These are phyloP conservation scores for Syzygium malaccense DNA, from an alignment of 441 rosid species.

Conservation along the genomic window DNA sequence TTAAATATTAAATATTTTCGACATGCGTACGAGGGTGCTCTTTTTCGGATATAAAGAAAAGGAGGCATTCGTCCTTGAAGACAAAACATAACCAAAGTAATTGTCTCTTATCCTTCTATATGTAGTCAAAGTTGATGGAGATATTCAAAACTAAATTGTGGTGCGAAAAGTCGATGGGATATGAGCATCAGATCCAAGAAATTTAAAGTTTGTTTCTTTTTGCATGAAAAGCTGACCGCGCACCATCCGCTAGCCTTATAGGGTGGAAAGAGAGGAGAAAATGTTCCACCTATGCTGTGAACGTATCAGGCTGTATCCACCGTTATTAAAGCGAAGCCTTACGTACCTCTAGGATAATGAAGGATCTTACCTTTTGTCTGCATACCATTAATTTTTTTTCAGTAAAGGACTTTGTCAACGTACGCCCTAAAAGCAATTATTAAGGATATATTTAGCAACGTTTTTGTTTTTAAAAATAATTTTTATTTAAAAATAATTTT, in stretches of 20 bases:
- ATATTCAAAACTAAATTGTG: not conserved
- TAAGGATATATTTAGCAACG: not conserved
- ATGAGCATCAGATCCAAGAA: not conserved
- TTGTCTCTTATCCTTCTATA: not conserved
- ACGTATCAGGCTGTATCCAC: not conserved
- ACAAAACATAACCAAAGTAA: not conserved
- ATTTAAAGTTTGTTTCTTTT: not conserved
- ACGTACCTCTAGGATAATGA: not conserved
- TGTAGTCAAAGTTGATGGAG: not conserved
- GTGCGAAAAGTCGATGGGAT: not conserved
- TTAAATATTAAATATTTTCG: not conserved
- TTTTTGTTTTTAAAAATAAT: too few species aligned
- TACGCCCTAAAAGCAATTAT: not conserved
- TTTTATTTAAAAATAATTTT: too few species aligned
- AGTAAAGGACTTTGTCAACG: not conserved
- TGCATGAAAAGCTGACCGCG: not conserved
- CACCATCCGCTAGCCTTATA: not conserved
- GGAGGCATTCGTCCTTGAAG: not conserved
- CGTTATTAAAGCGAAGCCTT: not conserved
- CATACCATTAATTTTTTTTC: not conserved
- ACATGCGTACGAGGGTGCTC: not conserved
- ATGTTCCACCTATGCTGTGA: not conserved
- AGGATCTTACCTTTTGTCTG: not conserved
- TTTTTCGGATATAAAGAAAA: not conserved
- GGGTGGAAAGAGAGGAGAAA: not conserved